Evolutionary conservation across 1,284 basidiomycete genomes (phyloP).

Genomic region (Takashimella tepidaria): DNA sequence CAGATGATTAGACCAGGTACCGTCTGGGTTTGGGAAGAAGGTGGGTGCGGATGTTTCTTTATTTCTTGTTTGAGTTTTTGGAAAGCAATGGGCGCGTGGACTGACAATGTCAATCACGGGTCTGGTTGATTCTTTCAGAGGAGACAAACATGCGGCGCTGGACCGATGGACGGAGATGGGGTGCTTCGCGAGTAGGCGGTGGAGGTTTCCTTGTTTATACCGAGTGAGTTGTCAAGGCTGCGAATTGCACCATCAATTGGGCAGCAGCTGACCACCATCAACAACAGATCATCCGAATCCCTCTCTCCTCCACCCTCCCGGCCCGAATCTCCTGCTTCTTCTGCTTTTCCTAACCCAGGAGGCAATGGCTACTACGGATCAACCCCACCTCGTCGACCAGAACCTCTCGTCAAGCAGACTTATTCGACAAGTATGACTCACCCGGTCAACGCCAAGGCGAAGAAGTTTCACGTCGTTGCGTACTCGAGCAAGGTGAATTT

Average conservation of each 20-base stretch:
- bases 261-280: not conserved
- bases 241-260: not conserved
- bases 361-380: conserved; percentile 5
- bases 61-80: too few species aligned
- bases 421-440: conserved; percentile 45
- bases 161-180: conserved; percentile 52
- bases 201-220: conserved; percentile 51
- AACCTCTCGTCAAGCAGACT: conserved; percentile 45
- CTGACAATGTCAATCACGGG: not conserved
- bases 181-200: conserved; percentile 50
- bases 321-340: conserved; percentile 17
- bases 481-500: conserved; percentile 40
- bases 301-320: conserved; percentile 33
- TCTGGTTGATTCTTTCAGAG: conserved; percentile 18
- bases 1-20: conserved; percentile 86
- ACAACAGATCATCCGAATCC: conserved; percentile 32
- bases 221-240: conserved; percentile 29
- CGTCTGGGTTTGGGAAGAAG: conserved; percentile 95
- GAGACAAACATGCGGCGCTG: conserved; percentile 51
- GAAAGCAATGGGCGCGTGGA: not conserved
- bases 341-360: too few species aligned
- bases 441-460: conserved; percentile 36
- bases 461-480: conserved; percentile 46
- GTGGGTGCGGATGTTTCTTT: conserved; percentile 65
- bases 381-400: conserved; percentile 21